Evolutionary conservation across 768 basidiomycete genomes (phyloP).

Genomic region (Panaeolus cyanescens): DNA sequence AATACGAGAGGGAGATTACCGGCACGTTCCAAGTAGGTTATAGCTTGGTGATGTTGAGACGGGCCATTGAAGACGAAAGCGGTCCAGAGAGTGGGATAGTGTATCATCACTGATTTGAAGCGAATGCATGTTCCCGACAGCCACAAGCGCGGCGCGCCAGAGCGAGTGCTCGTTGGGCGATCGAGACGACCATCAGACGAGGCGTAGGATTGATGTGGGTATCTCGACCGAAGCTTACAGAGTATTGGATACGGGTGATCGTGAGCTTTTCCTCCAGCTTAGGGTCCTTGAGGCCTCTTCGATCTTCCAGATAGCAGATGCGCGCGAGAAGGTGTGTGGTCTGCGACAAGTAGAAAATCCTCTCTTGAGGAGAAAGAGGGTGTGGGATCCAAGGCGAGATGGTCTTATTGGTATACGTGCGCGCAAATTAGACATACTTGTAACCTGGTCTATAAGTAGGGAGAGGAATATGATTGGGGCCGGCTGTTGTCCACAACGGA

Average conservation of each 20-base stretch:
- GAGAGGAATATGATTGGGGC: neutral
- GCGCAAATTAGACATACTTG: conserved; percentile 5
- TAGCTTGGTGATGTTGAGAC: conserved; percentile 51
- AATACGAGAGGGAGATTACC: conserved; percentile 57
- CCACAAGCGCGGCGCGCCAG: conserved; percentile 43
- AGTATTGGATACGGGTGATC: conserved; percentile 34
- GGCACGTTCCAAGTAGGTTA: conserved; percentile 59
- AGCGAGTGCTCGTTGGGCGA: conserved; percentile 35
- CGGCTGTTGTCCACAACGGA: neutral
- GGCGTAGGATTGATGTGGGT: conserved; percentile 62
- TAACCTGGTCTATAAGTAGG: neutral
- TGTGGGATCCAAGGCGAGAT: conserved; percentile 19
- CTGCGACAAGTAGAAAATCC: conserved; percentile 3
- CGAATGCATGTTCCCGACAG: conserved; percentile 13
- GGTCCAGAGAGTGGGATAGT: conserved; percentile 60
- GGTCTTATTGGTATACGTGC: conserved; percentile 5
- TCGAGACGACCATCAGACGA: conserved; percentile 53
- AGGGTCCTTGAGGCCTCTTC: neutral
- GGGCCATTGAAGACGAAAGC: conserved; percentile 63
- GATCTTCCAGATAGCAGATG: conserved; percentile 19
- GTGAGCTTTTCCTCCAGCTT: conserved; percentile 29
- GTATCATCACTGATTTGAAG: conserved; percentile 45
- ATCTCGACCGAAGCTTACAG: conserved; percentile 49
- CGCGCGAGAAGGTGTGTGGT: conserved; percentile 13
- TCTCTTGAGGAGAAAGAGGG: conserved; percentile 11